Percentiles rank a stretch among this genome's conserved stretches.
Conservation (phyloP, 2,329 filamentous ascomycete species). For the Fusarium albidum region DNA sequence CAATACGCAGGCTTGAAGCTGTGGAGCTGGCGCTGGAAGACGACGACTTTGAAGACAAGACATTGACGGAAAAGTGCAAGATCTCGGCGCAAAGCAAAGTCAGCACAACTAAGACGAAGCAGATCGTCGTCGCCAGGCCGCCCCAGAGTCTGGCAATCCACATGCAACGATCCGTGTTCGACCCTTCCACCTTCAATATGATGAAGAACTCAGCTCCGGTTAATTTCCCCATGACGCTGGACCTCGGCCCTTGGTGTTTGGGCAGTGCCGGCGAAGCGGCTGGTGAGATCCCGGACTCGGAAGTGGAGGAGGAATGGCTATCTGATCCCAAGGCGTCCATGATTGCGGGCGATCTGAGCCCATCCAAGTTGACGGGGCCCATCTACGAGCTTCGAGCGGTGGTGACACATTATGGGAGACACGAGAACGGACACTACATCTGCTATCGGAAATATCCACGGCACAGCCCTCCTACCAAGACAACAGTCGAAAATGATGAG, state of each 20-base stretch:
- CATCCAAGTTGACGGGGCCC: constrained; percentile 62
- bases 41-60: constrained; percentile 80
- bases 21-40: constrained; percentile 78
- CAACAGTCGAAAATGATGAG: not conserved
- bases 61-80: constrained; percentile 69
- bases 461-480: constrained; percentile 18
- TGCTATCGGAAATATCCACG: constrained; percentile 80
- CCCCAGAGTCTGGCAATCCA: constrained; percentile 86
- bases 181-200: constrained; percentile 80
- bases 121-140: constrained; percentile 83
- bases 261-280: constrained; percentile 58
- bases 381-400: constrained; percentile 84
- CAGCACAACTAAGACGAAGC: constrained; percentile 85
- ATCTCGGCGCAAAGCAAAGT: constrained; percentile 74
- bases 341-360: constrained; percentile 65
- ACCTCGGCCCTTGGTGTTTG: constrained; percentile 86
- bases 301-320: constrained; percentile 71
- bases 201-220: constrained; percentile 86
- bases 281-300: not conserved
- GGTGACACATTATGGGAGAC: constrained; percentile 87
- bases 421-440: constrained; percentile 96
- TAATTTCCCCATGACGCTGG: constrained; percentile 75
- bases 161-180: constrained; percentile 90
- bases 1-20: constrained; percentile 65
- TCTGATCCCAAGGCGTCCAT: constrained; percentile 75